Percentiles rank a stretch among this genome's conserved stretches.
These are phyloP conservation scores for Penicillium sclerotiorum DNA, from an alignment of 2,329 filamentous ascomycete species.

Conservation along the genomic window DNA sequence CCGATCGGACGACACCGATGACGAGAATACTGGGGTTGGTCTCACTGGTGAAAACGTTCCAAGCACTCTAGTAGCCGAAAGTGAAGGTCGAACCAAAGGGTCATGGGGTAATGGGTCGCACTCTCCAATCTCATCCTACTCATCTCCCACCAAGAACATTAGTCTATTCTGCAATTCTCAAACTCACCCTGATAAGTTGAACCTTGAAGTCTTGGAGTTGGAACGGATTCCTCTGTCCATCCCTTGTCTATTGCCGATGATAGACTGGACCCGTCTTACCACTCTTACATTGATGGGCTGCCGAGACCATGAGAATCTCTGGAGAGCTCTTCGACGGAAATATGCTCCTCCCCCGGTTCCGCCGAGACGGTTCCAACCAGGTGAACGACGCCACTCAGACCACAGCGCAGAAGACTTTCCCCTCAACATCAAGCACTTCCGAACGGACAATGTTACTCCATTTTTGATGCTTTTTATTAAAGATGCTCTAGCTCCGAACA, in stretches of 20 bases:
- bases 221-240: slow-evolving; percentile 75
- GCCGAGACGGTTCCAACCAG: slow-evolving; percentile 8
- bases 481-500: slow-evolving; percentile 76
- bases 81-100: too few species aligned
- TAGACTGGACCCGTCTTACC: slow-evolving; percentile 75
- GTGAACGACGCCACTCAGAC: slow-evolving; percentile 8
- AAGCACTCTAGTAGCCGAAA: too few species aligned
- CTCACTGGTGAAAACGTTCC: too few species aligned
- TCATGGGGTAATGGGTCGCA: too few species aligned
- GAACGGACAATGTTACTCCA: slow-evolving; percentile 72
- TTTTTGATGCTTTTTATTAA: slow-evolving; percentile 74
- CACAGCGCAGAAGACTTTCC: slow-evolving; percentile 54
- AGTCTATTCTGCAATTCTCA: slow-evolving; percentile 11
- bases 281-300: slow-evolving; percentile 75
- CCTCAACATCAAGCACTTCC: slow-evolving; percentile 71
- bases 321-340: slow-evolving; percentile 69
- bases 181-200: slow-evolving; percentile 51
- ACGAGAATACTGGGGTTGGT: too few species aligned
- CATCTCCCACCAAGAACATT: slow-evolving; percentile 3
- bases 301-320: slow-evolving; percentile 71
- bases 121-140: neutral
- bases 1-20: slow-evolving; percentile 8
- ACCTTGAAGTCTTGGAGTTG: slow-evolving; percentile 71
- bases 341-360: slow-evolving; percentile 52
- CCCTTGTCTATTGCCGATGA: slow-evolving; percentile 66